Evolutionary conservation across 768 basidiomycete genomes (phyloP).

Genomic region (Boletus sp.): DNA sequence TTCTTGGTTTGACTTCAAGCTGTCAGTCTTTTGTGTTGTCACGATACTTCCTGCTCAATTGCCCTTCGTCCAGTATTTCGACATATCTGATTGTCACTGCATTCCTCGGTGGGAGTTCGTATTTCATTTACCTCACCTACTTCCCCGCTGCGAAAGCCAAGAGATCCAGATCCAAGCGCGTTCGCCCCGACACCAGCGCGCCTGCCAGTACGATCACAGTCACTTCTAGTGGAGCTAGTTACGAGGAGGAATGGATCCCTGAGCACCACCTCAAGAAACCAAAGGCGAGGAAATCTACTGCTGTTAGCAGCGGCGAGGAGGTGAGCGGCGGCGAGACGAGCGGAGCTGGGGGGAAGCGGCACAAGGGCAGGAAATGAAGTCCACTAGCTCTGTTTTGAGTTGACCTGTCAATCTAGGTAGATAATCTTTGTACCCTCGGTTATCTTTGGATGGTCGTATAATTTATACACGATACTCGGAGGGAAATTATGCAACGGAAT

Average conservation of each 20-base stretch:
- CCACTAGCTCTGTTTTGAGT: neutral
- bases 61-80: conserved; percentile 40
- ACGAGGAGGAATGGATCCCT: conserved; percentile 92
- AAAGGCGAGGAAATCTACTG: conserved; percentile 48
- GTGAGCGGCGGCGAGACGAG: conserved; percentile 64
- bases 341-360: conserved; percentile 48
- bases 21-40: conserved; percentile 48
- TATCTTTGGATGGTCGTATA: conserved; percentile 1
- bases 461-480: conserved; percentile 6
- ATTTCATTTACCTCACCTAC: conserved; percentile 64
- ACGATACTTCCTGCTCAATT: conserved; percentile 1
- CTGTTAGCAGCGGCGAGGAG: conserved; percentile 60
- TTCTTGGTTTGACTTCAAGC: conserved; percentile 75
- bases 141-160: conserved; percentile 59
- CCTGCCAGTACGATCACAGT: conserved; percentile 60
- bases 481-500: neutral
- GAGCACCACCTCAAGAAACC: conserved; percentile 77
- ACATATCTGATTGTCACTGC: conserved; percentile 70
- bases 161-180: conserved; percentile 44
- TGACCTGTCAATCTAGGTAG: neutral
- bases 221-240: conserved; percentile 58
- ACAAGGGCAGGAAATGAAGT: conserved; percentile 50
- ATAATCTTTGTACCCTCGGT: neutral
- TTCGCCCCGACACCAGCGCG: conserved; percentile 44
- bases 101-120: conserved; percentile 60